Percentiles rank a stretch among this genome's conserved stretches.
Evolutionary conservation across 139 green algal species (phyloP).

Genomic region (Parachlorella kessleri): DNA sequence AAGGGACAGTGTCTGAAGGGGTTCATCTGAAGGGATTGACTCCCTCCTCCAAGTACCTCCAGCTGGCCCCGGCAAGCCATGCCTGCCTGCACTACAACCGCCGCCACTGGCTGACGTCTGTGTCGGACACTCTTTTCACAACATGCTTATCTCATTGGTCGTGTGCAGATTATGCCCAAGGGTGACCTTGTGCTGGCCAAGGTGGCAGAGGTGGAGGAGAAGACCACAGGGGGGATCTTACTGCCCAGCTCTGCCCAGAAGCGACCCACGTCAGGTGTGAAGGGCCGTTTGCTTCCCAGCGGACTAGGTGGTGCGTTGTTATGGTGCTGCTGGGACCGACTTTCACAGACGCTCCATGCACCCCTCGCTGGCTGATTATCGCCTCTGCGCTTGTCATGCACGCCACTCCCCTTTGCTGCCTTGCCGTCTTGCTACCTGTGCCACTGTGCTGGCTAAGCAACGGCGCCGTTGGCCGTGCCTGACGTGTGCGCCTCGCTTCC

Average conservation of each 20-base stretch:
- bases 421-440: neutral
- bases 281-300: no score
- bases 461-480: no score
- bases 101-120: no score
- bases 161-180: conserved; percentile 81
- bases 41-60: no score
- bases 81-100: no score
- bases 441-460: conserved; percentile 1
- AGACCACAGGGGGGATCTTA: conserved; percentile 87
- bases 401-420: neutral
- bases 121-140: no score
- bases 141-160: no score
- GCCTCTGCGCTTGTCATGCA: neutral
- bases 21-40: no score
- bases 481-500: no score
- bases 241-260: conserved; percentile 80
- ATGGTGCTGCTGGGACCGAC: neutral
- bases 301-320: no score
- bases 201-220: conserved; percentile 81
- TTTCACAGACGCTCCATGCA: neutral
- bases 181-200: conserved; percentile 91
- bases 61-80: no score
- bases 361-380: neutral
- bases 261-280: conserved; percentile 68
- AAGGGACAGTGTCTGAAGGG: no score